Evolutionary conservation across 176 grass and related monocot genomes (phyloP).

Genomic region (Lolium multiflorum): DNA sequence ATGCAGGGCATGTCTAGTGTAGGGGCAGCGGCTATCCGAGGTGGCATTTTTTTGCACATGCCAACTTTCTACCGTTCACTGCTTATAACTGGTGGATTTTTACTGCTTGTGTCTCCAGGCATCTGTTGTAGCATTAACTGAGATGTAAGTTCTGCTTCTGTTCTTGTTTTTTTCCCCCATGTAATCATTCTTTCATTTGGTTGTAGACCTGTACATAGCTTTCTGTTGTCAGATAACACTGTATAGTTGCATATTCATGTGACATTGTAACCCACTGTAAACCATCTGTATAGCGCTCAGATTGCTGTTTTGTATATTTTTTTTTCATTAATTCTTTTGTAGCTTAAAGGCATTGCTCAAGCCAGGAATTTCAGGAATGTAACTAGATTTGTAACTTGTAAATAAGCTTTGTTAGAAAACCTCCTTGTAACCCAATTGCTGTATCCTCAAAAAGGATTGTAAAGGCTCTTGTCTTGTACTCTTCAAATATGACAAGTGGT

Average conservation of each 20-base stretch:
- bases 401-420: slow-evolving; percentile 31
- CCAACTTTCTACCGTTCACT: slow-evolving; percentile 45
- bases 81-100: slow-evolving; percentile 56
- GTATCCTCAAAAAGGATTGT: slow-evolving; percentile 41
- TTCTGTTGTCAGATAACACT: slow-evolving; percentile 7
- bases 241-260: slow-evolving; percentile 41
- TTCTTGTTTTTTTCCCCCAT: slow-evolving; percentile 32
- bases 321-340: slow-evolving; percentile 32
- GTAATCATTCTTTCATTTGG: slow-evolving; percentile 34
- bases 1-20: slow-evolving; percentile 13
- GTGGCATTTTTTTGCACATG: slow-evolving; percentile 47
- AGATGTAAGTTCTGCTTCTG: slow-evolving; percentile 67
- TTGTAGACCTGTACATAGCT: slow-evolving; percentile 38
- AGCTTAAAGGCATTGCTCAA: slow-evolving; percentile 36
- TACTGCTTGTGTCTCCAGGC: slow-evolving; percentile 47
- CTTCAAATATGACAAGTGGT: slow-evolving; percentile 3
- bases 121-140: slow-evolving; percentile 54
- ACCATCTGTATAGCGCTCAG: neutral
- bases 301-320: slow-evolving; percentile 32
- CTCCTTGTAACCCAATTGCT: slow-evolving; percentile 41
- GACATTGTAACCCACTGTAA: slow-evolving; percentile 26
- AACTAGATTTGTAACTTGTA: slow-evolving; percentile 46
- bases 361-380: slow-evolving; percentile 38
- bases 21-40: slow-evolving; percentile 32
- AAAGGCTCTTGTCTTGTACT: slow-evolving; percentile 16